These are phyloP conservation scores for Alternaria gansuensis DNA, from an alignment of 2,329 filamentous ascomycete genomes.

Conservation along the genomic window DNA sequence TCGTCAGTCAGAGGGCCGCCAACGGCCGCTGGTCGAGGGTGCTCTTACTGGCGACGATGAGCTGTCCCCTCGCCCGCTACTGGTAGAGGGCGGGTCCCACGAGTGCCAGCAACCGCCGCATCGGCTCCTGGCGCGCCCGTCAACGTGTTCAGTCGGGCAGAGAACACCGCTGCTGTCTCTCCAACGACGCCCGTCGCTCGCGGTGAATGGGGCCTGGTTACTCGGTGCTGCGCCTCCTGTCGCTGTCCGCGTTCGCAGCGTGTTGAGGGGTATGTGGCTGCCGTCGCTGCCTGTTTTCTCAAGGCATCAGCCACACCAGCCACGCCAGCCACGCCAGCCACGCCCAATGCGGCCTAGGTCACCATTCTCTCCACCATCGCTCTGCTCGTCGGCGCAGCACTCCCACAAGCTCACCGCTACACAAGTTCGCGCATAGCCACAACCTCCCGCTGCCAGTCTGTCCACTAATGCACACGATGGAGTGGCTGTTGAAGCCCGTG, in stretches of 20 bases:
- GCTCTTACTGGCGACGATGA: slow-evolving; percentile 28
- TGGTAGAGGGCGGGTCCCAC: slow-evolving; percentile 14
- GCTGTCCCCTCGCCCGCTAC: slow-evolving; percentile 19
- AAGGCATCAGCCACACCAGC: slow-evolving; percentile 28
- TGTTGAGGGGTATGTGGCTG: slow-evolving; percentile 20
- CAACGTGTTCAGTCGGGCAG: slow-evolving; percentile 26
- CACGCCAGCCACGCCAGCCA: slow-evolving; percentile 31
- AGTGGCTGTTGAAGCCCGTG: slow-evolving; percentile 26
- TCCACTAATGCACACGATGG: slow-evolving; percentile 22
- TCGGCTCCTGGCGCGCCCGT: slow-evolving; percentile 32
- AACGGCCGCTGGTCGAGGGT: slow-evolving; percentile 24
- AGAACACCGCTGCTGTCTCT: slow-evolving; percentile 15
- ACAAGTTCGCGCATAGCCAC: slow-evolving; percentile 37
- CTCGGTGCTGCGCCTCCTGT: slow-evolving; percentile 33
- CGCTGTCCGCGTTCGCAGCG: slow-evolving; percentile 31
- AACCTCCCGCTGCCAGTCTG: slow-evolving; percentile 14
- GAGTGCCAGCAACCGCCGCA: slow-evolving; percentile 40
- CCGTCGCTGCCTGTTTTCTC: slow-evolving; percentile 31
- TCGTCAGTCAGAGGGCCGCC: slow-evolving; percentile 36
- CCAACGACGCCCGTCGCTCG: slow-evolving; percentile 27
- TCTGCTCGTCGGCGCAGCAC: slow-evolving; percentile 34
- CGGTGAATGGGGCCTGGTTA: slow-evolving; percentile 14
- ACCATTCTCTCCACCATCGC: slow-evolving; percentile 17
- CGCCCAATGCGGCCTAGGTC: slow-evolving; percentile 23
- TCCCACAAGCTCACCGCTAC: slow-evolving; percentile 34